These are phyloP conservation scores for Cyanidioschyzon merolae DNA, from an alignment of 23 red algal genomes.

Conservation along the genomic window DNA sequence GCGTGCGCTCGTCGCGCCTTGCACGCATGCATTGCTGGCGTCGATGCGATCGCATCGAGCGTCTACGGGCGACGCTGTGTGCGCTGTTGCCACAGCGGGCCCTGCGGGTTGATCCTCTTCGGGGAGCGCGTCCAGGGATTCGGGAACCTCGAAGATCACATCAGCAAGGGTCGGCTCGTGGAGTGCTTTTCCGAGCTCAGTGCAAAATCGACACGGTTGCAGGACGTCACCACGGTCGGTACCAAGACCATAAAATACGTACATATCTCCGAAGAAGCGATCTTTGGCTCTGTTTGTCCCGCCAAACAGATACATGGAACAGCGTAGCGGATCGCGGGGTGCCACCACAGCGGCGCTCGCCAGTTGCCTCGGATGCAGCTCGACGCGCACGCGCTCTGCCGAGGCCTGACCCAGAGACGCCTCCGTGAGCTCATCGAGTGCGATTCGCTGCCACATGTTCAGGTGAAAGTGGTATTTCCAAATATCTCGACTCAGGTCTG, in stretches of 20 bases:
- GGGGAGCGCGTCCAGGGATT: not conserved
- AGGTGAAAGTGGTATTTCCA: constrained; percentile 71
- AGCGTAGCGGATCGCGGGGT: constrained; percentile 10
- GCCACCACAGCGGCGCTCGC: constrained; percentile 36
- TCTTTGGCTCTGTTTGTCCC: constrained; percentile 70
- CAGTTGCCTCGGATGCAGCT: constrained; percentile 56
- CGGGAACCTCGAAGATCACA: not conserved
- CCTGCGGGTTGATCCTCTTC: not conserved
- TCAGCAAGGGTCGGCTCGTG: not conserved
- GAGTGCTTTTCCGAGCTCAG: not conserved
- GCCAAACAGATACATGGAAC: constrained; percentile 61
- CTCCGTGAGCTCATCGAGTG: not conserved
- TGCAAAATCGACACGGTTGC: not conserved
- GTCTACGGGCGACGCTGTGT: not conserved
- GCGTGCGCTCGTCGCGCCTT: not conserved
- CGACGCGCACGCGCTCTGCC: not conserved
- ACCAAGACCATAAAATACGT: constrained; percentile 46
- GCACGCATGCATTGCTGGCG: not conserved
- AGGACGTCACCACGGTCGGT: not conserved
- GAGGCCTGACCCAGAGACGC: constrained; percentile 3
- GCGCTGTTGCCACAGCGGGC: not conserved
- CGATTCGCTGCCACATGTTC: constrained; percentile 45
- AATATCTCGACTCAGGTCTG: constrained; percentile 45
- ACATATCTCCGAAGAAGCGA: constrained; percentile 59
- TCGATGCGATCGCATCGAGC: not conserved